These are phyloP conservation scores for Tolypocladium guangdongense DNA, from an alignment of 2,329 filamentous ascomycete species.

Conservation along the genomic window DNA sequence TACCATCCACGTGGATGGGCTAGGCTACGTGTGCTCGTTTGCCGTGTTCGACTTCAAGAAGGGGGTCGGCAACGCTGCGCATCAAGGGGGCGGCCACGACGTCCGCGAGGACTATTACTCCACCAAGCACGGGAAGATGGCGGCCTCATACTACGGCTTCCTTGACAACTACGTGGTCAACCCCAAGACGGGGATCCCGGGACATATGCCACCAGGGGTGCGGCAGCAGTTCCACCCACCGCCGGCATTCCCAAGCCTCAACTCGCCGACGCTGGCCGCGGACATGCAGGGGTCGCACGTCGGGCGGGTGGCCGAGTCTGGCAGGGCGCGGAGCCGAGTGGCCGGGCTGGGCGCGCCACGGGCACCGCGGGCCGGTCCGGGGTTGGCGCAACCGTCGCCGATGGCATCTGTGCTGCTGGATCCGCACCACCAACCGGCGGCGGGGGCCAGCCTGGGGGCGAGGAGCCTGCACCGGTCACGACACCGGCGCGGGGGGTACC, in stretches of 20 bases:
- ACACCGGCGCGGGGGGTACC: slow-evolving; percentile 32
- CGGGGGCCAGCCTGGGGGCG: slow-evolving; percentile 31
- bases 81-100: slow-evolving; percentile 36
- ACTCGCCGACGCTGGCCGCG: slow-evolving; percentile 46
- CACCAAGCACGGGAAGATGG: slow-evolving; percentile 95
- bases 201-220: slow-evolving; percentile 43
- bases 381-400: slow-evolving; percentile 45
- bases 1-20: slow-evolving; percentile 89
- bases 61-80: slow-evolving; percentile 40
- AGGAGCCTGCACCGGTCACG: slow-evolving; percentile 37
- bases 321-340: slow-evolving; percentile 32
- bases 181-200: slow-evolving; percentile 54
- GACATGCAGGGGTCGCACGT: slow-evolving; percentile 41
- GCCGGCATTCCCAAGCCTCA: slow-evolving; percentile 61
- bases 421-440: slow-evolving; percentile 58
- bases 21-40: slow-evolving; percentile 95
- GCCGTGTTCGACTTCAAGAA: slow-evolving; percentile 96
- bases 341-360: slow-evolving; percentile 14
- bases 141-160: slow-evolving; percentile 93
- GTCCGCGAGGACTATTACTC: slow-evolving; percentile 87
- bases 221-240: slow-evolving; percentile 59
- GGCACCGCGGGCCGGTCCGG: slow-evolving; percentile 19
- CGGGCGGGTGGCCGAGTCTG: slow-evolving; percentile 28
- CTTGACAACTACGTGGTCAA: slow-evolving; percentile 82
- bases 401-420: slow-evolving; percentile 66